Evolutionary conservation across 768 basidiomycete genomes (phyloP), one percentile per base, ranked within the genome.

Genomic region (Collybia mongolica): DNA sequence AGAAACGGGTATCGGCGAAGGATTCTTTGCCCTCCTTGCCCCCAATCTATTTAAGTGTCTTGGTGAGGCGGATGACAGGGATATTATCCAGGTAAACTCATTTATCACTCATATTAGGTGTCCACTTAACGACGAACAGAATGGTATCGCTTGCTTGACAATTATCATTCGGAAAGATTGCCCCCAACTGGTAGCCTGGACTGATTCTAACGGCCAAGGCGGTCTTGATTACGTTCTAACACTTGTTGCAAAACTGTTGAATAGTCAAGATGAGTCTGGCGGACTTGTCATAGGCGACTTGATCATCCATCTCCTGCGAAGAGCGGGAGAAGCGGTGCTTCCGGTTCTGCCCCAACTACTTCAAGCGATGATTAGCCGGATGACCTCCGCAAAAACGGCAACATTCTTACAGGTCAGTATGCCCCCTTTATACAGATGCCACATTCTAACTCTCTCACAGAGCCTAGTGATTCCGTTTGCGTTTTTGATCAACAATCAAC

Each of bases 211-310:
- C 39, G 86, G 89, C 18, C 80, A 83, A 54, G 80, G 79, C 22
- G 96, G 96, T 12, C 79, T 98, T 8, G 82, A 87, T 29, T 76
- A 84, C 52, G 77, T 90, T 14, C 74, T 98, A 40, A 75, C 76
- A 11, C 72, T 97, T 37, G 82, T 98, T 29, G 91, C 88, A 22
- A 83, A 81, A 54, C 79, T 90, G 39, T 73, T 99, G 22, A 80
- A 84, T 49, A 81, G 75, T 52, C 83, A 90, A 54, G 90, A 93
- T 54, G 97, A 99, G 66, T 88, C 94, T 0, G 93, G 90, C 36
- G 96, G 95, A 8, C 79, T 98, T 18, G 88, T 90, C 46, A 88
- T 98, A 41, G 97, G 97, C 17, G 96, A 98, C 61, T 75, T 99
- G 38, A 90, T 99, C 62, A 90, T 98, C 56, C 94, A 98, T 59